Evolutionary conservation across 768 basidiomycete genomes (phyloP).

Genomic region (Tylopilus felleus): DNA sequence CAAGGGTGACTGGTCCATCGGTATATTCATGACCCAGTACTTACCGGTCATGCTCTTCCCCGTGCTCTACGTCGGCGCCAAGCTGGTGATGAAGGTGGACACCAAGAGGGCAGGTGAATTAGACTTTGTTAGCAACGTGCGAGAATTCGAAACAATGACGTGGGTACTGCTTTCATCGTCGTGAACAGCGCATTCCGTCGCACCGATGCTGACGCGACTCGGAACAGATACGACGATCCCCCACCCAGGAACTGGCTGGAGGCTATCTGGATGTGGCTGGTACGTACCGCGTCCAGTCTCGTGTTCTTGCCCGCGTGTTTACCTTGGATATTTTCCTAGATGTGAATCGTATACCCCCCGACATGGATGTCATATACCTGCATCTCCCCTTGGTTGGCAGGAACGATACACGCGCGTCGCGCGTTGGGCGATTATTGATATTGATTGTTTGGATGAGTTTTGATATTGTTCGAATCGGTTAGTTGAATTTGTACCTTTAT

Average conservation of each 20-base stretch:
- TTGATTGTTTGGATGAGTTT: too few relatives aligned
- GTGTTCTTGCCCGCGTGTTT: neutral
- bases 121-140: constrained; percentile 8
- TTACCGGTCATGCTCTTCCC: constrained; percentile 44
- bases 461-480: too few relatives aligned
- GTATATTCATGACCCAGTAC: constrained; percentile 10
- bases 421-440: too few relatives aligned
- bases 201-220: neutral
- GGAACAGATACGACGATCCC: constrained; percentile 26
- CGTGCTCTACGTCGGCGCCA: constrained; percentile 38
- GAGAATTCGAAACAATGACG: constrained; percentile 31
- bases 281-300: constrained; percentile 2
- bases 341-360: constrained; percentile 1
- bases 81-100: neutral
- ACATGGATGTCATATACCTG: too few relatives aligned
- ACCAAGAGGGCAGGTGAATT: too few relatives aligned
- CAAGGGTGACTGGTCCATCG: neutral
- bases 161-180: neutral
- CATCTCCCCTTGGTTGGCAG: too few relatives aligned
- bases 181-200: neutral
- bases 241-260: constrained; percentile 27
- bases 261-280: constrained; percentile 22
- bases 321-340: neutral
- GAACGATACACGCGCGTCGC: too few relatives aligned
- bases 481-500: too few relatives aligned